Conservation (phyloP, 257 asterid species). For the Scutellaria galericulata region DNA sequence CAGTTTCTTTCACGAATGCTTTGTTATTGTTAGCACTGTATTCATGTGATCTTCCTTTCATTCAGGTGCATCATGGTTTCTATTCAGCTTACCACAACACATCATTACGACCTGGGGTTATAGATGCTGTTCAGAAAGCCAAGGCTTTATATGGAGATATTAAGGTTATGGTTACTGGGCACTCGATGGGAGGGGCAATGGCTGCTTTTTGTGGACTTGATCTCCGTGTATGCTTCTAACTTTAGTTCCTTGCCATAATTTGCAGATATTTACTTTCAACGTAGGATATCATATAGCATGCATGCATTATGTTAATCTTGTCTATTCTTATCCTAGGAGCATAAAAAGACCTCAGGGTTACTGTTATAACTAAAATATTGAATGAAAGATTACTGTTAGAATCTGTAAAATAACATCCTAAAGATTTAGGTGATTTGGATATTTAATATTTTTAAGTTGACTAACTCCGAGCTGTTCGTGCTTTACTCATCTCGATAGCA, state of each 20-base stretch:
- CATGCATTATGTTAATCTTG: no score
- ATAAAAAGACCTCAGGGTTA: no score
- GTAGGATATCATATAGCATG: no score
- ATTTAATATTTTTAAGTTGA: no score
- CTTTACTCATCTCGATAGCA: no score
- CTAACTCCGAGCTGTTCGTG: no score
- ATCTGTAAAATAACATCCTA: no score
- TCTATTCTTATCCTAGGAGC: no score
- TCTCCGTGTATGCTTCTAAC: conserved; percentile 60
- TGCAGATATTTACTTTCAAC: no score
- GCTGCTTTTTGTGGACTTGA: conserved; percentile 95
- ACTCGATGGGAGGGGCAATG: conserved; percentile 99
- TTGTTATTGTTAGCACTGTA: not conserved
- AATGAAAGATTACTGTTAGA: no score
- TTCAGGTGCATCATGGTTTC: conserved; percentile 96
- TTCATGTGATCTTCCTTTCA: conserved; percentile 22
- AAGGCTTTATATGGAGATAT: conserved; percentile 67
- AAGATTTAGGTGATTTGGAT: no score
- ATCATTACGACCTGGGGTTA: conserved; percentile 75
- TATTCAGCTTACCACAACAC: conserved; percentile 91
- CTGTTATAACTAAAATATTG: no score
- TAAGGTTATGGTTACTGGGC: conserved; percentile 81
- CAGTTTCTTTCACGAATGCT: not conserved
- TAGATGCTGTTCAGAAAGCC: conserved; percentile 59
- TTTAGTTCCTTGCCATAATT: not conserved